These are phyloP conservation scores for Fusarium nanum DNA, from an alignment of 2,329 filamentous ascomycete species.

Conservation along the genomic window DNA sequence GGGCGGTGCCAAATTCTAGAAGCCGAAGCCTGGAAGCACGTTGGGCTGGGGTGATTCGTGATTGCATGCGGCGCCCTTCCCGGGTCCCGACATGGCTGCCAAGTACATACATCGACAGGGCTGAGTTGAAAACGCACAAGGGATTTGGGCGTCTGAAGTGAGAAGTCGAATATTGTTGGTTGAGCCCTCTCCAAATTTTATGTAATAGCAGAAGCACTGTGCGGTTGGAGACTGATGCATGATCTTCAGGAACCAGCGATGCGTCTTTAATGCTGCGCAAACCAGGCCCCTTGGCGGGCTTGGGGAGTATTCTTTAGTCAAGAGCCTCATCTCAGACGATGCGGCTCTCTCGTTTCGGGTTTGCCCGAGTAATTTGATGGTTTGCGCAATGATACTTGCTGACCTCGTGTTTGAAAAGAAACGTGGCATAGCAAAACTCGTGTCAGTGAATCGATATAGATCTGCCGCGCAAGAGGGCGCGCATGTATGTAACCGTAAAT, in stretches of 20 bases:
- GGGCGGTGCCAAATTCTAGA: conserved; percentile 2
- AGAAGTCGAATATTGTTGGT: not conserved
- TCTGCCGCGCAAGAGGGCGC: conserved; percentile 17
- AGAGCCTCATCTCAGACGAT: conserved; percentile 35
- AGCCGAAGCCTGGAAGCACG: conserved; percentile 30
- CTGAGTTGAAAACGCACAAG: conserved; percentile 24
- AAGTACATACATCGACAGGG: conserved; percentile 28
- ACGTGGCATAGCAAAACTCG: conserved; percentile 12
- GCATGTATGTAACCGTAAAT: conserved; percentile 20
- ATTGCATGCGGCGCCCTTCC: conserved; percentile 36
- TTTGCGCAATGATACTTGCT: conserved; percentile 10
- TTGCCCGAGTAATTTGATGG: conserved; percentile 26
- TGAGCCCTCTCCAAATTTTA: conserved; percentile 15
- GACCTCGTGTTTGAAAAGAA: conserved; percentile 22
- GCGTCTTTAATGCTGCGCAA: conserved; percentile 31
- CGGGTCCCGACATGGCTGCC: conserved; percentile 17
- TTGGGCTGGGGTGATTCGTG: conserved; percentile 30
- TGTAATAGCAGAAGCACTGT: conserved; percentile 32
- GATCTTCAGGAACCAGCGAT: conserved; percentile 42
- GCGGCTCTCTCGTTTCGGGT: conserved; percentile 34
- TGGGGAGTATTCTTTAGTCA: conserved; percentile 13
- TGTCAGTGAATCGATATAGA: conserved; percentile 20
- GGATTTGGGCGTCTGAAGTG: conserved; percentile 3
- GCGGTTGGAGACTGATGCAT: conserved; percentile 25
- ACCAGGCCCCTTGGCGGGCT: conserved; percentile 10